Percentiles rank a stretch among this genome's conserved stretches.
phyloP scores from a whole-genome alignment of 148 eudicot species.

The Arbutus unedo region DNA sequence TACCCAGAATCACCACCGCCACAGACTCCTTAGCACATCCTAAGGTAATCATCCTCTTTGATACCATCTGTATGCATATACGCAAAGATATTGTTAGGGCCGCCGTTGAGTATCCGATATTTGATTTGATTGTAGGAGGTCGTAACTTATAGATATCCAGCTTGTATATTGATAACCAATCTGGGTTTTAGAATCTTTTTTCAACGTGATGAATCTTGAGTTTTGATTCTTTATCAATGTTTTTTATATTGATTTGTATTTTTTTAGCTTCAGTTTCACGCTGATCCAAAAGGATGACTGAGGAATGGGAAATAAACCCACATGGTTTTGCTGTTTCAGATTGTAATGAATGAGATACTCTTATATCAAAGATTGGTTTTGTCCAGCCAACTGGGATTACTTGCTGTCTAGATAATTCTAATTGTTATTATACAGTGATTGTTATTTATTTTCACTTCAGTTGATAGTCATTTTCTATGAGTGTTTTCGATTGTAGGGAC shows the following conservation, averaged over 20 bases:
- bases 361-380: background rate
- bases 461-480: too few relatives aligned
- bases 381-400: background rate
- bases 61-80: background rate
- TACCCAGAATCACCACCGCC: background rate
- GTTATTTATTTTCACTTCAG: too few relatives aligned
- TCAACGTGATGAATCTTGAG: background rate
- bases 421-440: background rate
- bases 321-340: too few relatives aligned
- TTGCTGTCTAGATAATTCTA: background rate
- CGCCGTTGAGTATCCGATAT: background rate
- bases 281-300: background rate
- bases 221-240: background rate
- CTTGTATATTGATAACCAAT: background rate
- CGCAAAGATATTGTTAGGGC: background rate
- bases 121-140: background rate
- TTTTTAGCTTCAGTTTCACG: background rate
- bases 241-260: background rate
- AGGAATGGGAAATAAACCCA: background rate
- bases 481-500: too few relatives aligned
- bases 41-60: background rate
- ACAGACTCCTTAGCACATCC: background rate
- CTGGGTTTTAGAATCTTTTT: background rate
- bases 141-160: background rate
- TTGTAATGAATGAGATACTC: too few relatives aligned